Conservation (phyloP, 2,329 filamentous ascomycete species). For the Aciculosporium take region DNA sequence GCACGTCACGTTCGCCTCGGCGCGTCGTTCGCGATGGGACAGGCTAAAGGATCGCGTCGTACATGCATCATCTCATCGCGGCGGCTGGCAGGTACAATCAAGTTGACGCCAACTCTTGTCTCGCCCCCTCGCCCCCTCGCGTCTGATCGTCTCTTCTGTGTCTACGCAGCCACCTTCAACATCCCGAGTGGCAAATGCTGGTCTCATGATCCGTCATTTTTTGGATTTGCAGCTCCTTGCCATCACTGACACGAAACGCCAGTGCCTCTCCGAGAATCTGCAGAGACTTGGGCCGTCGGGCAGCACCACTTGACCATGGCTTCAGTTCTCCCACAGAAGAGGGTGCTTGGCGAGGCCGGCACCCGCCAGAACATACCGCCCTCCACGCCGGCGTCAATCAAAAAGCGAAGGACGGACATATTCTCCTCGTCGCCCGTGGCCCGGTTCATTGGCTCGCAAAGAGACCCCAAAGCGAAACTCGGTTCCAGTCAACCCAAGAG, state of each 20-base stretch:
- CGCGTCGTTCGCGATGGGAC: constrained; percentile 16
- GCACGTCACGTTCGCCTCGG: constrained; percentile 23
- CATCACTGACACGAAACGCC: background rate
- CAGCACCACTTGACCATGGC: constrained; percentile 23
- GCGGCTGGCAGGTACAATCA: background rate
- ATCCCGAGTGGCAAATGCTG: background rate
- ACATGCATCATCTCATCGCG: background rate
- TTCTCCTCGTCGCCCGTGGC: constrained; percentile 39
- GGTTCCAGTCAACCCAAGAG: constrained; percentile 74
- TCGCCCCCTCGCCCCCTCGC: background rate
- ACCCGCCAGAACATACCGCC: constrained; percentile 46
- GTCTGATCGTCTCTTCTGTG: background rate
- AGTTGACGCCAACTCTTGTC: background rate
- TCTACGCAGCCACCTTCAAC: too few relatives aligned
- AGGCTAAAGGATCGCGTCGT: background rate
- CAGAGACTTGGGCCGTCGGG: background rate
- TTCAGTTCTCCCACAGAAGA: constrained; percentile 51
- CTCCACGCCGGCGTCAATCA: constrained; percentile 43
- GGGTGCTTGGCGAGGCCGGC: constrained; percentile 55
- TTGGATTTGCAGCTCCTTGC: background rate
- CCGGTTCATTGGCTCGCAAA: constrained; percentile 49
- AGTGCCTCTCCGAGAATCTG: background rate
- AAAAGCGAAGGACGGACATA: constrained; percentile 64
- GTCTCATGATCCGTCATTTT: background rate
- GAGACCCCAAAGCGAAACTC: constrained; percentile 42